Conservation (phyloP, 2,329 filamentous ascomycete species). For the Dothideomycetes sp. region DNA sequence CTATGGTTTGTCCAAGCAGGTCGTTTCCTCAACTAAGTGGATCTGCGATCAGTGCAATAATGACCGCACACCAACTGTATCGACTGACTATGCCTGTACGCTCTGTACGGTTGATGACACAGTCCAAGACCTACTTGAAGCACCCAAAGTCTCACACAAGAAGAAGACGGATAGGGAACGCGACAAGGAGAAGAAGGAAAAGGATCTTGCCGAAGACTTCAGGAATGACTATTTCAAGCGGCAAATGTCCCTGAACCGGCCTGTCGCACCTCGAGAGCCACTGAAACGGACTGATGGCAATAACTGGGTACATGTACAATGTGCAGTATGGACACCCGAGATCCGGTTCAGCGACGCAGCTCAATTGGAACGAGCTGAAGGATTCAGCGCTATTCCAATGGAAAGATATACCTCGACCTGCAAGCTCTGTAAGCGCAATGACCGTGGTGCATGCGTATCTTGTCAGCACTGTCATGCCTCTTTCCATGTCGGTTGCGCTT, state of each 20-base stretch:
- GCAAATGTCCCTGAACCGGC: slow-evolving; percentile 76
- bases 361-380: slow-evolving; percentile 76
- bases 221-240: slow-evolving; percentile 74
- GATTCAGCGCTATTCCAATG: slow-evolving; percentile 71
- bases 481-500: slow-evolving; percentile 87
- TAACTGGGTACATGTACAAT: slow-evolving; percentile 96
- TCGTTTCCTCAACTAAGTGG: slow-evolving; percentile 57
- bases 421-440: slow-evolving; percentile 67
- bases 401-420: slow-evolving; percentile 68
- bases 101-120: slow-evolving; percentile 78
- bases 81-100: slow-evolving; percentile 90
- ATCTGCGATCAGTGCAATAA: slow-evolving; percentile 93
- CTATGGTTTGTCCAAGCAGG: slow-evolving; percentile 69
- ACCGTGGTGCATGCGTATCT: slow-evolving; percentile 65
- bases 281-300: slow-evolving; percentile 91
- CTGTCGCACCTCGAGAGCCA: slow-evolving; percentile 75
- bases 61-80: slow-evolving; percentile 82
- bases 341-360: slow-evolving; percentile 84
- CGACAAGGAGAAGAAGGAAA: slow-evolving; percentile 78
- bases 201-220: slow-evolving; percentile 69
- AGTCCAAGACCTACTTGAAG: slow-evolving; percentile 74
- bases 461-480: slow-evolving; percentile 64
- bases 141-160: slow-evolving; percentile 65
- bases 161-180: slow-evolving; percentile 91
- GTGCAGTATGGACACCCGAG: slow-evolving; percentile 84